Conservation (phyloP, 139 green algal genomes). For the Volvox africanus region DNA sequence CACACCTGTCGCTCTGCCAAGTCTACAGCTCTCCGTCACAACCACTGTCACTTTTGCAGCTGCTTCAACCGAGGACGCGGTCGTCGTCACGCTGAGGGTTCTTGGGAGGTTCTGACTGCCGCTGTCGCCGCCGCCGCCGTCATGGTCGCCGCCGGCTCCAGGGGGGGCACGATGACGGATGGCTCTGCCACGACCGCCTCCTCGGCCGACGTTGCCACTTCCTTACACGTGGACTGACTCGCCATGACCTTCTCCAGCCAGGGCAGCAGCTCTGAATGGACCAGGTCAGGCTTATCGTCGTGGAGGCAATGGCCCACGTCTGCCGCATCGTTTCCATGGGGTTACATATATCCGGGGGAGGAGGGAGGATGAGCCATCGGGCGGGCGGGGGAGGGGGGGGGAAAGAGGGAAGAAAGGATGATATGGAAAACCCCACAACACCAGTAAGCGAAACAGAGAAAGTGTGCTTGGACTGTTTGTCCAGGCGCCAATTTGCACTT, state of each 20-base stretch:
- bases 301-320: slow-evolving; percentile 85
- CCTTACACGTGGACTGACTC: not conserved
- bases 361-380: not conserved
- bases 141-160: not conserved
- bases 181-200: not conserved
- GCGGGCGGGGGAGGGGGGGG: too few relatives aligned
- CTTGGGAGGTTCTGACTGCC: not conserved
- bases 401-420: too few relatives aligned
- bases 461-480: too few relatives aligned
- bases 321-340: not conserved
- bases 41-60: too few relatives aligned
- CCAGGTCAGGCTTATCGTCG: slow-evolving; percentile 76
- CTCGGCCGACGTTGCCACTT: not conserved
- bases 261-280: slow-evolving; percentile 79
- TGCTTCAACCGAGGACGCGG: too few relatives aligned
- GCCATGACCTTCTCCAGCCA: slow-evolving; percentile 69
- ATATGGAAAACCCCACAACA: too few relatives aligned
- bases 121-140: not conserved
- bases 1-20: too few relatives aligned
- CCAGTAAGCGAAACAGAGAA: too few relatives aligned
- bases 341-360: too few relatives aligned
- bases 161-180: not conserved
- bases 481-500: too few relatives aligned
- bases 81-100: too few relatives aligned
- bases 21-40: too few relatives aligned